Evolutionary conservation across 2,329 filamentous ascomycete species (phyloP), one percentile per base, ranked within the genome.

Genomic region (Mollisia scopiformis): DNA sequence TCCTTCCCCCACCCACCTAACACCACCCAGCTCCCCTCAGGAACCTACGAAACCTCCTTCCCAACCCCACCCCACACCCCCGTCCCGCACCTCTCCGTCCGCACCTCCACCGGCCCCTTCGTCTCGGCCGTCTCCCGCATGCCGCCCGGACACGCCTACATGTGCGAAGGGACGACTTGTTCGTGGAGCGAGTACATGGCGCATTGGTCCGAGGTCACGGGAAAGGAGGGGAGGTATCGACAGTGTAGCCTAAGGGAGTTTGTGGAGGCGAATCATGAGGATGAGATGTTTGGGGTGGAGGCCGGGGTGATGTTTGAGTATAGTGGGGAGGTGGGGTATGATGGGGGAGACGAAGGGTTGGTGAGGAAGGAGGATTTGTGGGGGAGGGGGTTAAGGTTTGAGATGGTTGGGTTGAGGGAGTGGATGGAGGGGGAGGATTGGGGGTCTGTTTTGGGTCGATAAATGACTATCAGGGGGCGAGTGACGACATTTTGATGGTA

Each of bases 1-100:
- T 14, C 31, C 31, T 3, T 35, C 31, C 28, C 28, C 23, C 10
- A 51, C 19, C 14, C 25, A 10, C 27, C 19, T 39, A 21, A 33
- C 19, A n/a, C 46, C 55, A 11, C 43, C n/a, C 14, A 79, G 77
- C 67, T 71, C 55, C 52, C 73, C 0, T 76, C 82, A 50, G 78
- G 76, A 27, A 77, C 71, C 33, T 76, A 79, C 57, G 74, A 80
- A 59, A 84, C 81, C 80, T 68, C 74, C 7, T 82, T 84, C 62
- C 74, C 79, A 6, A 81, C 78, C 0, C 62, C 67, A 0, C 75
- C 80, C 0, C 61, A 76, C 50, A 74, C 70, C 25, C 61, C 63
- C 1, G 68, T 79, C 0, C 81, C 80, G 3, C 81, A 84, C 49
- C 68, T 83, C 0, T 76, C 78, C 16, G 78, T 82, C 6, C 76